Conservation (phyloP, 768 basidiomycete genomes). For the Lentinus brumalis region DNA sequence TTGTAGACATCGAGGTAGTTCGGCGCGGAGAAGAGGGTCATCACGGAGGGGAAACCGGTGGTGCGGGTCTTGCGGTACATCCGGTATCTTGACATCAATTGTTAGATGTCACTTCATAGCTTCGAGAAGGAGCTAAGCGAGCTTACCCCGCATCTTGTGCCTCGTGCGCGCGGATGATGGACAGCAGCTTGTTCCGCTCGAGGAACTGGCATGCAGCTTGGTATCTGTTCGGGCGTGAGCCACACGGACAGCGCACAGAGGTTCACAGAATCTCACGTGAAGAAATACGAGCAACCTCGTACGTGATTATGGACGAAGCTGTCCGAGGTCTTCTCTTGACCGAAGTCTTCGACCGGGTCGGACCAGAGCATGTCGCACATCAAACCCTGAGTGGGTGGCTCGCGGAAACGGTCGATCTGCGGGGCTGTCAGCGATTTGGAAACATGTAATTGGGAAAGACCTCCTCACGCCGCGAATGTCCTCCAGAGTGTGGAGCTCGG, state of each 20-base stretch:
- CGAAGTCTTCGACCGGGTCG: slow-evolving; percentile 97
- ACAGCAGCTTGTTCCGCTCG: slow-evolving; percentile 94
- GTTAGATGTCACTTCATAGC: slow-evolving; percentile 8
- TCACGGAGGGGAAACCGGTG: slow-evolving; percentile 97
- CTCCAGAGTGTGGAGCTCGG: slow-evolving; percentile 93
- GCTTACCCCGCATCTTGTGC: slow-evolving; percentile 96
- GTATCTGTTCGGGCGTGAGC: slow-evolving; percentile 55
- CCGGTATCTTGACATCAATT: slow-evolving; percentile 64
- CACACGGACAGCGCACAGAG: not conserved
- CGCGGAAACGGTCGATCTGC: slow-evolving; percentile 96
- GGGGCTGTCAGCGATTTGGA: not conserved
- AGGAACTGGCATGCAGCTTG: slow-evolving; percentile 97
- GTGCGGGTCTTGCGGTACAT: slow-evolving; percentile 99
- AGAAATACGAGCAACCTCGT: slow-evolving; percentile 96
- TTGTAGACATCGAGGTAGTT: slow-evolving; percentile 99
- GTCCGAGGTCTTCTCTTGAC: slow-evolving; percentile 88
- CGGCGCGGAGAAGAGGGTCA: slow-evolving; percentile 99
- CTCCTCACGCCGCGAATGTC: slow-evolving; percentile 81
- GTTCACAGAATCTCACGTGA: slow-evolving; percentile 56
- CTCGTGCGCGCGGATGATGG: slow-evolving; percentile 97
- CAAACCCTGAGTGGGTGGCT: slow-evolving; percentile 94
- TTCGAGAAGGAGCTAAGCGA: slow-evolving; percentile 1
- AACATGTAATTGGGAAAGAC: not conserved
- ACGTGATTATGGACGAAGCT: slow-evolving; percentile 96
- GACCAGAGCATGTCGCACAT: slow-evolving; percentile 99